A percentile compares a stretch with the other conserved stretches of the same genome.
Conservation (phyloP, 345 rosid genomes). For the Eucalyptus sp. region DNA sequence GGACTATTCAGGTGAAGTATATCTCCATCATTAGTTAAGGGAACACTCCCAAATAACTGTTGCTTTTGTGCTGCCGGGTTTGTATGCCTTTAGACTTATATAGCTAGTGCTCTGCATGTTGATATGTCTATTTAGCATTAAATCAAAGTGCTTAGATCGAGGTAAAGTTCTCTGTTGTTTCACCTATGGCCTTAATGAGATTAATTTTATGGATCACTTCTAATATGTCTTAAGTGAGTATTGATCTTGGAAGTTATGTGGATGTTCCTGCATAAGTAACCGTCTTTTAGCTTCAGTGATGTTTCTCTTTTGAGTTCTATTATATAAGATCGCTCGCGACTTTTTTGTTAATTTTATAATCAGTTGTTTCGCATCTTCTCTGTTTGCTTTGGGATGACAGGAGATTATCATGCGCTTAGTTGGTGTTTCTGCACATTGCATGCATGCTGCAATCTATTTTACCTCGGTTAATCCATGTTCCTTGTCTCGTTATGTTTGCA, state of each 20-base stretch:
- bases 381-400: background rate
- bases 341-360: background rate
- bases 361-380: background rate
- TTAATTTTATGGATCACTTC: background rate
- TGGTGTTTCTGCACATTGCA: background rate
- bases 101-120: background rate
- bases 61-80: background rate
- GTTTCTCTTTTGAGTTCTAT: background rate
- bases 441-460: background rate
- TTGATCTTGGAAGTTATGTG: background rate
- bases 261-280: background rate
- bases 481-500: slow-evolving; percentile 1
- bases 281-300: background rate
- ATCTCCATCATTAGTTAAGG: background rate
- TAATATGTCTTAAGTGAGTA: background rate
- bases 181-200: background rate
- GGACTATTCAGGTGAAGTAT: background rate
- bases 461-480: background rate
- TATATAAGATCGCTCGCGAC: background rate
- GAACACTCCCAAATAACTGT: background rate
- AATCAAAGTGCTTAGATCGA: background rate
- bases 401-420: background rate
- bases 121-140: background rate
- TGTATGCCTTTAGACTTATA: background rate
- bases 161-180: background rate